phyloP scores from a whole-genome alignment of 805 yeast genomes.

The Candida endomychidarum region DNA sequence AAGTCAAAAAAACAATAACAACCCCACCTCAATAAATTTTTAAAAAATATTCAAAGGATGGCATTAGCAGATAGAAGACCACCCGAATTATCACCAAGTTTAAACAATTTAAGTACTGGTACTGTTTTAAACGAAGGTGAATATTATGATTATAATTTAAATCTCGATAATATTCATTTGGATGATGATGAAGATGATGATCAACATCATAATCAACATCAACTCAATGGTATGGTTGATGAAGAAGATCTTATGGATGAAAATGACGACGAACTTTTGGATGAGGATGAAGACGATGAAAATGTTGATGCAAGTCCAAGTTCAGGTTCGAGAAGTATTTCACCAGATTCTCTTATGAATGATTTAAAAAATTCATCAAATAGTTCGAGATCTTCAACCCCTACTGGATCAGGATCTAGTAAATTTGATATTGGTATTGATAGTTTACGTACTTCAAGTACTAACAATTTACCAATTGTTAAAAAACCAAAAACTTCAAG shows the following conservation, averaged over 20 bases:
- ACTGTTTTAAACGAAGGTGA: conserved; percentile 10
- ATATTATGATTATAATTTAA: conserved; percentile 6
- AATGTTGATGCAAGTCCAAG: conserved; percentile 32
- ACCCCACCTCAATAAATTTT: no score
- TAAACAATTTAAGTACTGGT: conserved; percentile 21
- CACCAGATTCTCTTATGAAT: conserved; percentile 45
- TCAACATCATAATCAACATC: not conserved
- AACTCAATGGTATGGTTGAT: conserved; percentile 5
- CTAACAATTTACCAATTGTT: not conserved
- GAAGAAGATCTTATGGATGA: conserved; percentile 8
- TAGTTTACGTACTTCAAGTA: not conserved
- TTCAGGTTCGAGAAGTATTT: conserved; percentile 40
- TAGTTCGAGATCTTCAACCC: conserved; percentile 35
- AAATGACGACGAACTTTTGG: not conserved
- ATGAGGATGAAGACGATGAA: conserved; percentile 2
- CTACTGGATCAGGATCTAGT: conserved; percentile 15
- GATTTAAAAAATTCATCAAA: conserved; percentile 24
- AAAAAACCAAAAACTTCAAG: conserved; percentile 38
- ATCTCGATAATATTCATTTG: conserved; percentile 6
- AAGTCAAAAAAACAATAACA: not conserved
- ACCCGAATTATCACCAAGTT: conserved; percentile 49
- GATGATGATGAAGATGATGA: conserved; percentile 24
- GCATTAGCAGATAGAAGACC: conserved; percentile 71
- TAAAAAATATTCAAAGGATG: no score
- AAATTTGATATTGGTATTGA: conserved; percentile 9